These are phyloP conservation scores for Fusarium pseudonygamai DNA, from an alignment of 2,329 filamentous ascomycete species.

Conservation along the genomic window DNA sequence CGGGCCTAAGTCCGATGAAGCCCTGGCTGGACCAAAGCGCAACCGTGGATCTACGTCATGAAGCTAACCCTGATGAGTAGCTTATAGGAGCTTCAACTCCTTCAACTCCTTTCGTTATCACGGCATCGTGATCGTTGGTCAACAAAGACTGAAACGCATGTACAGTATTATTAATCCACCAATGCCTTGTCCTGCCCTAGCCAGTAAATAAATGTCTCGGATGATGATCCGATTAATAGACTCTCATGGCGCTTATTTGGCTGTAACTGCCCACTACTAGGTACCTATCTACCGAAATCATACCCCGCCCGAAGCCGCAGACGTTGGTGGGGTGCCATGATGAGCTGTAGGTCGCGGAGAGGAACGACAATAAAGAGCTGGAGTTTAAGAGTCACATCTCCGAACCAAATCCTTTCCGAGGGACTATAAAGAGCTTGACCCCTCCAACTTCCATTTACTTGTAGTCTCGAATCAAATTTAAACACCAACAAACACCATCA, in stretches of 20 bases:
- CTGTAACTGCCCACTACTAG: neutral
- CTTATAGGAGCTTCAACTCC: neutral
- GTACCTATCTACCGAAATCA: neutral
- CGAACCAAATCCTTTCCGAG: neutral
- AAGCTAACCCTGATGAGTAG: conserved; percentile 1
- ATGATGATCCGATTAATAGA: neutral
- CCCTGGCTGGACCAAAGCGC: neutral
- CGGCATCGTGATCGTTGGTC: neutral
- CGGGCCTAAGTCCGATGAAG: neutral
- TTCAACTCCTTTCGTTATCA: neutral
- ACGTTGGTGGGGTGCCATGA: conserved; percentile 20
- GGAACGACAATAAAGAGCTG: conserved; percentile 23
- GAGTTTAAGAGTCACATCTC: conserved; percentile 37
- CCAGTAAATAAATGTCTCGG: conserved; percentile 1
- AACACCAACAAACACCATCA: neutral
- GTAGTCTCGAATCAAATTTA: neutral
- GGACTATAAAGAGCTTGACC: conserved; percentile 11
- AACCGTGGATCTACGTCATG: conserved; percentile 22
- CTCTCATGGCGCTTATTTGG: neutral
- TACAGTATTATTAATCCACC: neutral
- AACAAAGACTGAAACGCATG: neutral
- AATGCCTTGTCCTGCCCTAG: neutral
- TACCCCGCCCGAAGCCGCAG: conserved; percentile 31
- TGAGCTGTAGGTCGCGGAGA: conserved; percentile 2
- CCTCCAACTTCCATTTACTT: neutral